A percentile compares a stretch with the other conserved stretches of the same genome.
These are phyloP conservation scores for Babesia sp. DNA, from an alignment of 169 alveolate genomes.

Conservation along the genomic window DNA sequence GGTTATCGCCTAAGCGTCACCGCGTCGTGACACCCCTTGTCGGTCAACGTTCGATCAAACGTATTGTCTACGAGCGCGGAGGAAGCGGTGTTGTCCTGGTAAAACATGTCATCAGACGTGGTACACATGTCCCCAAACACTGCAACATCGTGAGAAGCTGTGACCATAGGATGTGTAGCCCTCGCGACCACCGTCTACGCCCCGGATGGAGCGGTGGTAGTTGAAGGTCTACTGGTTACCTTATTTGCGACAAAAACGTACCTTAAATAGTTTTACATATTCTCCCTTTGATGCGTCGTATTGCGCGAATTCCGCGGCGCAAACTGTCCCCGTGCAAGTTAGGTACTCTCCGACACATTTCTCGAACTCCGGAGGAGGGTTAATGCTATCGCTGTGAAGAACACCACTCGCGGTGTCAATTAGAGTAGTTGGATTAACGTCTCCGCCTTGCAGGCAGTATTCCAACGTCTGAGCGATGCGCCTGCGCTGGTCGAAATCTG, in stretches of 20 bases:
- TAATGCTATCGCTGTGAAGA: neutral
- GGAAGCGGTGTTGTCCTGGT: slow-evolving; percentile 34
- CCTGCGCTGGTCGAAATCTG: neutral
- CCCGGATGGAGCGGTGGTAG: neutral
- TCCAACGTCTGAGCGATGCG: slow-evolving; percentile 28
- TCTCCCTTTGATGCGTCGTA: neutral
- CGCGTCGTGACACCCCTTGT: no score
- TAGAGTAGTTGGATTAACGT: slow-evolving; percentile 45
- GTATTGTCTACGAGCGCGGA: neutral
- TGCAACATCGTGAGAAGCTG: neutral
- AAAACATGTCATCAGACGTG: slow-evolving; percentile 30
- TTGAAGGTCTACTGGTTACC: neutral
- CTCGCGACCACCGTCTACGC: neutral
- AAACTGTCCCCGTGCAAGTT: slow-evolving; percentile 21
- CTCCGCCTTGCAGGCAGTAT: slow-evolving; percentile 46
- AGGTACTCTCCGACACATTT: slow-evolving; percentile 55
- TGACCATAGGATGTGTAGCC: neutral
- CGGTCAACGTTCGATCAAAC: neutral
- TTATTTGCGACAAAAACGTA: neutral
- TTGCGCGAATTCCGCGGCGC: slow-evolving; percentile 1
- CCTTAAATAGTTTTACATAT: neutral
- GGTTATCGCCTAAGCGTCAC: neutral
- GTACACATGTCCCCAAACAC: slow-evolving; percentile 53
- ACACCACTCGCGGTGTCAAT: slow-evolving; percentile 28
- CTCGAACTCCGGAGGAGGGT: slow-evolving; percentile 32